These are phyloP conservation scores for Parasitella parasitica DNA, from an alignment of 371 early-diverging fungal genomes.

Conservation along the genomic window DNA sequence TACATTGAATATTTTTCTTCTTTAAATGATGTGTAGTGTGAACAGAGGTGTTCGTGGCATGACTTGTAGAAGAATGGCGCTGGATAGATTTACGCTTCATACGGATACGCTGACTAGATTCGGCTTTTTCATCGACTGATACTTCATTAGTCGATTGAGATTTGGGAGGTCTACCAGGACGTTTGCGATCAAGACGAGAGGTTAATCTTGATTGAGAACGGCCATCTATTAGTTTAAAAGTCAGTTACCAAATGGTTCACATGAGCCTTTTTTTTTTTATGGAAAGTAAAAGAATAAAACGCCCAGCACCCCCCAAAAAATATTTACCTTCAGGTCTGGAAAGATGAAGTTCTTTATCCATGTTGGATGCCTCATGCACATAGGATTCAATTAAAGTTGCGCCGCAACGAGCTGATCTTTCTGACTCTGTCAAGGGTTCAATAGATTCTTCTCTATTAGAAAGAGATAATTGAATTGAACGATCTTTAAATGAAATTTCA, in stretches of 20 bases:
- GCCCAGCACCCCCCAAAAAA: constrained; percentile 1
- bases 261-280: constrained; percentile 2
- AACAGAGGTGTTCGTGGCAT: not conserved
- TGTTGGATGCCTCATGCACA: constrained; percentile 19
- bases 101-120: not conserved
- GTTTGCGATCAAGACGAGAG: constrained; percentile 13
- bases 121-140: not conserved
- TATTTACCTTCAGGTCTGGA: not conserved
- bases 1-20: constrained; percentile 34
- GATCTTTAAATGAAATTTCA: constrained; percentile 5
- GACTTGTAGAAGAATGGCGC: not conserved
- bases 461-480: not conserved
- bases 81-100: constrained; percentile 4
- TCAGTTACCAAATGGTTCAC: constrained; percentile 6
- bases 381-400: constrained; percentile 34
- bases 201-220: constrained; percentile 1
- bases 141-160: not conserved
- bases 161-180: constrained; percentile 28
- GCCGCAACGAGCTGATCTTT: constrained; percentile 14
- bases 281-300: constrained; percentile 2
- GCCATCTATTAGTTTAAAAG: not conserved
- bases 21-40: not conserved
- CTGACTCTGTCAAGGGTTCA: not conserved
- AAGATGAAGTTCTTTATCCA: constrained; percentile 1
- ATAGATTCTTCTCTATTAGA: not conserved